Conservation (phyloP, 2,329 filamentous ascomycete genomes). For the Pseudogymnoascus sp. region DNA sequence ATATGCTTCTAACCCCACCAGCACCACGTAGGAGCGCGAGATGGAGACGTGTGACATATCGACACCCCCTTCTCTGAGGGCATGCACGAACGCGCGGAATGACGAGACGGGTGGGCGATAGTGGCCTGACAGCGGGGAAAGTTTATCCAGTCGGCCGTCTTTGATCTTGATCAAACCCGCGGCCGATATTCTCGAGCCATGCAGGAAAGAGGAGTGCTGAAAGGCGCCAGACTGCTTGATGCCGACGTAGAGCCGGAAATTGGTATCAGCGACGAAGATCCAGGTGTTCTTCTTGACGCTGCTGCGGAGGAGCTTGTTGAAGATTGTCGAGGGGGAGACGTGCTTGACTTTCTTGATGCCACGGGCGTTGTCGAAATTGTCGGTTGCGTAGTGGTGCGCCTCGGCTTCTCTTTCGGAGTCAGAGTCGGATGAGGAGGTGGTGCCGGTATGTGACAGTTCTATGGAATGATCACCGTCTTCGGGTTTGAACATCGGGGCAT, state of each 20-base stretch:
- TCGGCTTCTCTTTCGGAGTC: slow-evolving; percentile 38
- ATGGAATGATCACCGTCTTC: neutral
- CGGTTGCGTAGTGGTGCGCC: slow-evolving; percentile 56
- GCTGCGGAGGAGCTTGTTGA: slow-evolving; percentile 71
- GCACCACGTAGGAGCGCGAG: slow-evolving; percentile 71
- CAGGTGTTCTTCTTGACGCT: slow-evolving; percentile 81
- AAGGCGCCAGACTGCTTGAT: slow-evolving; percentile 86
- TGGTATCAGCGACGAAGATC: slow-evolving; percentile 88
- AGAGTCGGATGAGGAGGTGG: slow-evolving; percentile 29
- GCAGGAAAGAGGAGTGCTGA: slow-evolving; percentile 84
- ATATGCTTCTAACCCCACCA: slow-evolving; percentile 77
- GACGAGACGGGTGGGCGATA: slow-evolving; percentile 74
- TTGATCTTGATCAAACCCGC: slow-evolving; percentile 83
- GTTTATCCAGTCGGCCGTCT: slow-evolving; percentile 63
- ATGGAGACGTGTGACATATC: slow-evolving; percentile 75
- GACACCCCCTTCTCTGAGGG: slow-evolving; percentile 61
- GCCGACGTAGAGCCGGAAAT: slow-evolving; percentile 76
- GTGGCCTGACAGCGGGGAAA: slow-evolving; percentile 69
- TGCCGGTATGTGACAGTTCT: neutral
- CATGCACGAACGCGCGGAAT: slow-evolving; percentile 73
- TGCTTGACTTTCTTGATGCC: slow-evolving; percentile 56
- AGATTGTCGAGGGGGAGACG: slow-evolving; percentile 61
- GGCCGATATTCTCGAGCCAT: slow-evolving; percentile 71
- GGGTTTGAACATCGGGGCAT: slow-evolving; percentile 45
- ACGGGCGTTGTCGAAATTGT: slow-evolving; percentile 52